These are phyloP conservation scores for Exophiala phaeomuriformis DNA, from an alignment of 2,329 filamentous ascomycete species.

Conservation along the genomic window DNA sequence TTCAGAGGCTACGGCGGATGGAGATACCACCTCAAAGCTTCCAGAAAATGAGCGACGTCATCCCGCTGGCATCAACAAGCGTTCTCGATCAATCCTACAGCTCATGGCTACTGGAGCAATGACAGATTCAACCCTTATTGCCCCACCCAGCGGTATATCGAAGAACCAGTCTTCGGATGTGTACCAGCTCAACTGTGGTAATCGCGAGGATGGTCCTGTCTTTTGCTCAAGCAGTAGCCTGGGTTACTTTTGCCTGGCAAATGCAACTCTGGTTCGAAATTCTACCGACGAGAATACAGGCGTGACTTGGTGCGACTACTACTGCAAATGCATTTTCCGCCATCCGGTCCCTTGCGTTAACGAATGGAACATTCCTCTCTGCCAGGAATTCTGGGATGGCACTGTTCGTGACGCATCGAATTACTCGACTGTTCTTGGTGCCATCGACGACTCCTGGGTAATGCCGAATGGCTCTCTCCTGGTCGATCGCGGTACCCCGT, in stretches of 20 bases:
- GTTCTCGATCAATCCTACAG: no score
- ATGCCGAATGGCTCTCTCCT: slow-evolving; percentile 9
- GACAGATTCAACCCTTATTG: neutral
- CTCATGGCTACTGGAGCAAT: no score
- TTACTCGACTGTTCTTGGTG: slow-evolving; percentile 1
- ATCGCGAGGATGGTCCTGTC: slow-evolving; percentile 2
- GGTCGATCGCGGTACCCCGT: slow-evolving; percentile 1
- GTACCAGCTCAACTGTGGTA: slow-evolving; percentile 12
- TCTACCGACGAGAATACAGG: neutral
- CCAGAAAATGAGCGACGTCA: no score
- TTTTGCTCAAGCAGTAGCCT: slow-evolving; percentile 1
- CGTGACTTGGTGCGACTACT: slow-evolving; percentile 10
- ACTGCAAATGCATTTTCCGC: slow-evolving; percentile 12
- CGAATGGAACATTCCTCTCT: slow-evolving; percentile 9
- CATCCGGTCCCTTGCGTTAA: slow-evolving; percentile 8
- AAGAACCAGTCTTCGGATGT: neutral
- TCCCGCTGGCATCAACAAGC: no score
- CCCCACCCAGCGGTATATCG: slow-evolving; percentile 4
- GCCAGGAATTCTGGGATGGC: slow-evolving; percentile 9
- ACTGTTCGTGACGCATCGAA: slow-evolving; percentile 7
- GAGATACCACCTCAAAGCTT: no score
- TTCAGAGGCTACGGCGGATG: no score
- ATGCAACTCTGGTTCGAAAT: slow-evolving; percentile 4
- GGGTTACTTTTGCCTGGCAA: slow-evolving; percentile 8
- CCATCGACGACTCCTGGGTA: neutral